These are phyloP conservation scores for Ganoderma lucidum DNA, from an alignment of 1,284 basidiomycete species.

Conservation along the genomic window DNA sequence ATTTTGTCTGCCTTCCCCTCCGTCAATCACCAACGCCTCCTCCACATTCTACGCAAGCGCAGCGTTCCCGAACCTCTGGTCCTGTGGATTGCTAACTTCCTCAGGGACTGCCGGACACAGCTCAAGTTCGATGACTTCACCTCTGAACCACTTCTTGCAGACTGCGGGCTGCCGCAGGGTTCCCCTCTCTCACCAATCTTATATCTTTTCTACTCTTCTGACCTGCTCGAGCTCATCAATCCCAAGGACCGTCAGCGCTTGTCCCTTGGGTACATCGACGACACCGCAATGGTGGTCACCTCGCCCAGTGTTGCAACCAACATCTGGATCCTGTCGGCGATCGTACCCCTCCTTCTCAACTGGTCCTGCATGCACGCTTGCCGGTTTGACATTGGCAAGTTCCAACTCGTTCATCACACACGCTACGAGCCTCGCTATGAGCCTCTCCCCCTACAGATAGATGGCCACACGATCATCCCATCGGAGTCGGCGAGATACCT, in stretches of 20 bases:
- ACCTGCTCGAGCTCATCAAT: constrained; percentile 16
- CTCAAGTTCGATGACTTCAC: constrained; percentile 25
- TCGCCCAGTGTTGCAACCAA: constrained; percentile 11
- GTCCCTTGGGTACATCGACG: constrained; percentile 10
- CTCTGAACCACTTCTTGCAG: constrained; percentile 6
- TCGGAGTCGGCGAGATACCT: constrained; percentile 10
- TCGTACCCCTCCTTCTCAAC: constrained; percentile 1
- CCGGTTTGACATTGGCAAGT: constrained; percentile 16
- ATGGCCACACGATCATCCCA: background rate
- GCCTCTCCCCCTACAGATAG: constrained; percentile 10
- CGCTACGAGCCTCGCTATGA: background rate
- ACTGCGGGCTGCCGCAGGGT: constrained; percentile 20
- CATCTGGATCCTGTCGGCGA: background rate
- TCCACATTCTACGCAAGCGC: constrained; percentile 41
- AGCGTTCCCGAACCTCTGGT: constrained; percentile 39
- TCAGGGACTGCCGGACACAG: constrained; percentile 14
- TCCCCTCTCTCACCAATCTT: constrained; percentile 10
- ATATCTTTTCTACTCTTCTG: constrained; percentile 20
- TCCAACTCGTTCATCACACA: constrained; percentile 11
- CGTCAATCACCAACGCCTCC: constrained; percentile 37
- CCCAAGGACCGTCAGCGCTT: background rate
- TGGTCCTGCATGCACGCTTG: constrained; percentile 20
- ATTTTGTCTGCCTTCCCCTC: constrained; percentile 50
- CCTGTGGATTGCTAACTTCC: constrained; percentile 31
- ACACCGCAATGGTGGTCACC: no score